Base-by-base conservation (phyloP, 306 rosid species). In the Quercus bicolor region DNA sequence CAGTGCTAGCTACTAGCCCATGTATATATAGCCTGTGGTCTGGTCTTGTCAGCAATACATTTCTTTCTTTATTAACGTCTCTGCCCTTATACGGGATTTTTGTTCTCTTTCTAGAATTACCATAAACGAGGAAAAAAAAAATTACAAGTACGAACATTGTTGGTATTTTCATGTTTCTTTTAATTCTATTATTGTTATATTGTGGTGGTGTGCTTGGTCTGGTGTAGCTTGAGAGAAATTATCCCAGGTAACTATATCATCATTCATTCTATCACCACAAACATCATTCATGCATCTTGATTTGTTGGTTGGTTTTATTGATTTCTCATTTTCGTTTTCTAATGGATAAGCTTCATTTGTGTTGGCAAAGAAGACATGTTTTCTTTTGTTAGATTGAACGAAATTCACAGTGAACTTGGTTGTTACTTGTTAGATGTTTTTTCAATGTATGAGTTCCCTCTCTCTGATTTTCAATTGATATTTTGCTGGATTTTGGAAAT, bases 11-110 rank as follows among this genome's bases (percentile, higher is more conserved):
- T 26, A 52, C 71, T 9, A n/a, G 2, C 52, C 72, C 26, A 19
- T 34, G 7, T 20, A 3, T 40, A 3, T 40, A 19, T 62, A 48
- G 76, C 23, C 34, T 15, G 59, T 33, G 15, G 59, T 33, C 33
- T 21, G 79, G 68, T 24, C 66, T 43, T 75, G 84, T 76, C 83
- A 62, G 78, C 73, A 68, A 15, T 18, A 53, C 7, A 33, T 33
- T 14, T 64, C 33, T 37, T 62, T 45, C 59, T 23, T 74, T n/a
- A 19, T 19, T 16, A 6, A 8, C 0, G 26, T 21, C 72, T 15
- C 37, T 19, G 37, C 48, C 11, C 15, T 24, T 1, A 33, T 31
- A 11, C 48, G 34, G 48, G 10, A n/a, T 68, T 34, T 1, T n/a
- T 68, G 5, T 5, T 33, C 16, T 8, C 26, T 19, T 8, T 20